Conservation (phyloP, 148 eudicot genomes). For the Suaeda aralocaspica region DNA sequence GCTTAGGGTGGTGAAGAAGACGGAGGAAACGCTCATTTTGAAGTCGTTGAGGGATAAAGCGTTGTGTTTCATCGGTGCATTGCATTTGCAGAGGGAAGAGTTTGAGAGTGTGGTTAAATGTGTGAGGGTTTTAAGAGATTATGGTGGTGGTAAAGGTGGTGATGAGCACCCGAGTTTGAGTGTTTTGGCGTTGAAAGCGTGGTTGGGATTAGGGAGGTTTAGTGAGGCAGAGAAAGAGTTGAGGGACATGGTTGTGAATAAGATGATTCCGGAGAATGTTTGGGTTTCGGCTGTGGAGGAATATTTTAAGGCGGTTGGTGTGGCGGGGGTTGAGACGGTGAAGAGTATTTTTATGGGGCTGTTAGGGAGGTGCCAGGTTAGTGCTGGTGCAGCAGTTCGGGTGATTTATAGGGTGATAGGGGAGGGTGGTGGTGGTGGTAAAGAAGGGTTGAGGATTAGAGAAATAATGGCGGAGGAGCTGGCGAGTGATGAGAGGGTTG, state of each 20-base stretch:
- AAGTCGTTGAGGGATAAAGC: constrained; percentile 54
- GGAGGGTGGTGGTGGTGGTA: constrained; percentile 38
- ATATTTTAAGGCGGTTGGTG: constrained; percentile 77
- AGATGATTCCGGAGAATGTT: constrained; percentile 76
- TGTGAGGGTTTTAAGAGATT: constrained; percentile 77
- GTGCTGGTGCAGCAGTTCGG: constrained; percentile 68
- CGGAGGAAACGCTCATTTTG: constrained; percentile 52
- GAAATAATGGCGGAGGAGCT: constrained; percentile 73
- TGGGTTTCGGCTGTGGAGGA: constrained; percentile 93
- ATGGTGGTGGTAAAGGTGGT: constrained; percentile 26
- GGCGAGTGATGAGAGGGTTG: constrained; percentile 76
- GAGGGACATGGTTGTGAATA: constrained; percentile 66
- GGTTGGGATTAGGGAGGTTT: constrained; percentile 77
- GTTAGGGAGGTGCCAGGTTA: constrained; percentile 71
- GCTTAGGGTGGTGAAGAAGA: constrained; percentile 55
- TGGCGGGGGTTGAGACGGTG: constrained; percentile 71
- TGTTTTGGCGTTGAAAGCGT: constrained; percentile 93
- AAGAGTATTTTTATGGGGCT: constrained; percentile 81
- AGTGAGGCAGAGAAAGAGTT: constrained; percentile 91
- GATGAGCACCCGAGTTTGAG: constrained; percentile 86
- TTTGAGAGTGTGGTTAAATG: constrained; percentile 90
- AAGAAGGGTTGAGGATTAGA: constrained; percentile 56
- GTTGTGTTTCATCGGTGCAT: constrained; percentile 83
- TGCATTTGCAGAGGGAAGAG: constrained; percentile 80
- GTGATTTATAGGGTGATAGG: constrained; percentile 71